Evolutionary conservation across 805 yeast genomes (phyloP), one percentile per base, ranked within the genome.

Genomic region (Saccharomycopsis lassenensis): DNA sequence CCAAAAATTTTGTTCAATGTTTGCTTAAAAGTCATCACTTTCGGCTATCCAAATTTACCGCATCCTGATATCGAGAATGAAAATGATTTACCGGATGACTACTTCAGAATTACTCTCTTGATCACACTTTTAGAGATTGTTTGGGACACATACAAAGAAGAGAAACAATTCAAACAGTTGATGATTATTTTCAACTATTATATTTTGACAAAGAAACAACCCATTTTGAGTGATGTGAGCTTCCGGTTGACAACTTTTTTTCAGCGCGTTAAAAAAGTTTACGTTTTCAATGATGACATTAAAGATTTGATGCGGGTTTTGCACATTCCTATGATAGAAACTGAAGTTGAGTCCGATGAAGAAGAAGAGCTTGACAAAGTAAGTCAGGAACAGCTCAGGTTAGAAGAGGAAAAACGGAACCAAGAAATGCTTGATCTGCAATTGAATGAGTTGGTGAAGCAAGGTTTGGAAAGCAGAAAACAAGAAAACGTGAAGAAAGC

Each of bases 101-200:
- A 76, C 50, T 83, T 84, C 55, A 64, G 95, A 39, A 59, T 84
- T 24, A 74, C 73, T 26, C 55, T 86, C 50, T 55, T 70, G 14
- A 50, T 69, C 19, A 52, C 62, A 0, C 50, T 73, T 4, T 48
- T 77, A 14, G 54, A 55, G n/a, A n/a, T n/a, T n/a, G n/a, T n/a
- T n/a, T n/a, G n/a, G n/a, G n/a, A n/a, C n/a, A 54, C 52, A 7
- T 29, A 61, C 5, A 34, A 41, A 11, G 14, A 22, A 10, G 11
- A 22, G 7, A 21, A 24, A 17, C 16, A 29, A 8, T 31, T 31
- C 5, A 21, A 20, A n/a, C n/a, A 14, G 0, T 69, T 78, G 39
- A 46, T 77, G 39, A 63, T 63, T 19, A 77, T 73, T 45, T 75
- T 84, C 42, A 91, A 85, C 48, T 85, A 74, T 52, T 85, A 82